Conservation (phyloP, 1,139 yeast species). For the Pneumocystis wakefieldiae region DNA sequence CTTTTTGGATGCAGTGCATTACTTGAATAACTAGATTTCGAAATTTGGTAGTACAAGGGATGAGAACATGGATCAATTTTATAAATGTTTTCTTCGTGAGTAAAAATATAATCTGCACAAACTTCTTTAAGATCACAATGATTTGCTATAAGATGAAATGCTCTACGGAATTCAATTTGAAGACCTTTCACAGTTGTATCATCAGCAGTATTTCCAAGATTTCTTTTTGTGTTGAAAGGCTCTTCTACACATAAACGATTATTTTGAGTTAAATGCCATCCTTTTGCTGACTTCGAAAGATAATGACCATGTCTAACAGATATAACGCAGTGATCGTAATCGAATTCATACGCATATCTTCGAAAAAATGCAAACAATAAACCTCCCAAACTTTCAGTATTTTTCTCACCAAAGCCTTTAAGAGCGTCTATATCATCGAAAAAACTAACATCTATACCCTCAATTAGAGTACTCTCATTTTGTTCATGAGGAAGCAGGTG, state of each 20-base stretch:
- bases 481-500: slow-evolving; percentile 13
- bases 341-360: slow-evolving; percentile 17
- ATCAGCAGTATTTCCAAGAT: slow-evolving; percentile 20
- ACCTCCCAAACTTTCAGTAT: slow-evolving; percentile 16
- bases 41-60: slow-evolving; percentile 1
- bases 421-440: slow-evolving; percentile 16
- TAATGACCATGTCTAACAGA: slow-evolving; percentile 17
- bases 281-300: slow-evolving; percentile 16
- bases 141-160: slow-evolving; percentile 13
- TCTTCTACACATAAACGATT: slow-evolving; percentile 19
- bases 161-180: slow-evolving; percentile 17
- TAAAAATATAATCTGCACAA: background rate
- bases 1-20: background rate
- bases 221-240: slow-evolving; percentile 16
- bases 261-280: slow-evolving; percentile 17
- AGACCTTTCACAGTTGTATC: slow-evolving; percentile 18
- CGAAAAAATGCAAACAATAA: slow-evolving; percentile 17
- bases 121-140: background rate
- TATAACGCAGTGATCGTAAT: slow-evolving; percentile 15
- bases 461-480: slow-evolving; percentile 8
- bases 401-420: slow-evolving; percentile 13
- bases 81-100: background rate
- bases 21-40: background rate
- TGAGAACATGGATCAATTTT: background rate
- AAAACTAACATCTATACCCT: slow-evolving; percentile 16